Conservation (phyloP, 306 rosid genomes). For the Canavalia ensiformis region DNA sequence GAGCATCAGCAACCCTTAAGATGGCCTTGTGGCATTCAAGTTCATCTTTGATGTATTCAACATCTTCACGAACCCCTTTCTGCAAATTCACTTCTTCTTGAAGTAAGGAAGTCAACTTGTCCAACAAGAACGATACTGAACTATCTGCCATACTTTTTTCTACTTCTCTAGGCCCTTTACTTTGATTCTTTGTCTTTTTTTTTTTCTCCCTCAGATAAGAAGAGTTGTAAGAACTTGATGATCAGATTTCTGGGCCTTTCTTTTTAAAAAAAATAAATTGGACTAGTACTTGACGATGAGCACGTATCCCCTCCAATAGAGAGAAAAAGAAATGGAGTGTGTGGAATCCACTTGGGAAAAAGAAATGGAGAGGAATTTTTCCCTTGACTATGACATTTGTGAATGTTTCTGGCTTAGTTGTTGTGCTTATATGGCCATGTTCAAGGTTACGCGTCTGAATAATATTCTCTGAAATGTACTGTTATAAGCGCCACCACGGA, state of each 20-base stretch:
- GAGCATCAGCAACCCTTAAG: conserved; percentile 53
- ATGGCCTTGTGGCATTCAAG: conserved; percentile 52
- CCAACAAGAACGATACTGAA: conserved; percentile 55
- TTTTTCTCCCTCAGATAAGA: background rate
- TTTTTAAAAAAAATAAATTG: too few relatives aligned
- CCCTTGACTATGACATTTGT: background rate
- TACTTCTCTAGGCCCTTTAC: background rate
- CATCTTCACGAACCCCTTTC: conserved; percentile 58
- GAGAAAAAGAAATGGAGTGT: too few relatives aligned
- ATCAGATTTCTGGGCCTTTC: background rate
- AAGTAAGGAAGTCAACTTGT: conserved; percentile 51
- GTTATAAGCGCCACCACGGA: background rate
- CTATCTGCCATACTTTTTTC: conserved; percentile 63
- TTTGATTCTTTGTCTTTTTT: background rate
- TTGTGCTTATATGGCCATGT: conserved; percentile 38
- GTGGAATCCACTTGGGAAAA: too few relatives aligned
- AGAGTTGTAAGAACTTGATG: background rate
- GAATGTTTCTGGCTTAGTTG: background rate
- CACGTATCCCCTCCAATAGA: too few relatives aligned
- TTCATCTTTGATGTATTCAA: conserved; percentile 55
- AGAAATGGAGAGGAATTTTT: too few relatives aligned
- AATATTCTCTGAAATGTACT: conserved; percentile 16
- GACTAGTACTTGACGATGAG: background rate
- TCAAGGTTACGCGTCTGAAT: background rate
- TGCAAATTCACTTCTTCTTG: conserved; percentile 54